Conservation (phyloP, 2,329 filamentous ascomycete genomes). For the Alternaria arborescens region DNA sequence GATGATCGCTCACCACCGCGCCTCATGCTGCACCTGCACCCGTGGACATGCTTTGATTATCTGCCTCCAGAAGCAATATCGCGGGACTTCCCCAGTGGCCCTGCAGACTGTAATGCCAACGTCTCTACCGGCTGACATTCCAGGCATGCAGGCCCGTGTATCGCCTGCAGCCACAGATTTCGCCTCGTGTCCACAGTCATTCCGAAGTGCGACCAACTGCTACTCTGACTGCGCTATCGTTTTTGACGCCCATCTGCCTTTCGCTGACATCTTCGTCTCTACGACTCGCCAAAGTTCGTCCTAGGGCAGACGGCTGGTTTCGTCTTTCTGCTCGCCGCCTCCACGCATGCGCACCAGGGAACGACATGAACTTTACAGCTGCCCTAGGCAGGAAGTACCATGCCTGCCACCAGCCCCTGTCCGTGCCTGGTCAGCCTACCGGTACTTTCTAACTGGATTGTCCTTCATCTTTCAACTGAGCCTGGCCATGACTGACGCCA, state of each 20-base stretch:
- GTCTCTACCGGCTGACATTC: conserved; percentile 14
- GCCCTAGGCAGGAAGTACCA: conserved; percentile 10
- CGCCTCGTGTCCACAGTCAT: conserved; percentile 9
- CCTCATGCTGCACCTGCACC: conserved; percentile 6
- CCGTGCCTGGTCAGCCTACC: conserved; percentile 14
- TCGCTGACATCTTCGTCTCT: conserved; percentile 1
- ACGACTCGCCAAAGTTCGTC: conserved; percentile 13
- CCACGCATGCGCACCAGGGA: conserved; percentile 20
- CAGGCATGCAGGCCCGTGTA: conserved; percentile 24
- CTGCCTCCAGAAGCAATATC: conserved; percentile 18
- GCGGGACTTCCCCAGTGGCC: conserved; percentile 7
- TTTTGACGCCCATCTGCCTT: conserved; percentile 4
- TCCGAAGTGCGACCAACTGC: conserved; percentile 17
- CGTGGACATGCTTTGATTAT: conserved; percentile 23
- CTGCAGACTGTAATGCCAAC: neutral
- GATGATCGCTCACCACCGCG: conserved; percentile 19
- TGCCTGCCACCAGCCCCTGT: conserved; percentile 15
- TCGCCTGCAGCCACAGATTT: conserved; percentile 31
- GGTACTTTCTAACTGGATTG: neutral
- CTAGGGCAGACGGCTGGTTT: conserved; percentile 22
- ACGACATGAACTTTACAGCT: conserved; percentile 13
- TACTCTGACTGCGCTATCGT: conserved; percentile 16
- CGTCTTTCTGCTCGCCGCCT: conserved; percentile 19
- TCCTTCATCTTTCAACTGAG: neutral
- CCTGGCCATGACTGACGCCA: conserved; percentile 7